phyloP scores from a whole-genome alignment of 2,329 filamentous ascomycete genomes.

The Colletotrichum cordylinicola region DNA sequence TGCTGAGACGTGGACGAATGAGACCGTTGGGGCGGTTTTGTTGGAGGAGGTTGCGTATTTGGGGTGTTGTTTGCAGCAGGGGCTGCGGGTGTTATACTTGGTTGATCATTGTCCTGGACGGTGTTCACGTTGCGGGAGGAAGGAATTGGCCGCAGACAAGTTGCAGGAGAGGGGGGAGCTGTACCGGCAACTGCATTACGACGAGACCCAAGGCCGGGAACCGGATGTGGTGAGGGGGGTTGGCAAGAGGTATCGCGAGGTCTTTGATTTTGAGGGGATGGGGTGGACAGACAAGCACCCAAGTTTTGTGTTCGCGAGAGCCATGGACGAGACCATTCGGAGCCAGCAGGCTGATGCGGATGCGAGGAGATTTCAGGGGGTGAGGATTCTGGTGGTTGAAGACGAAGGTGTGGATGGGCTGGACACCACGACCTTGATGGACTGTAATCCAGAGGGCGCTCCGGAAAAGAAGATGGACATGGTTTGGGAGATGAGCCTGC shows the following conservation, averaged over 20 bases:
- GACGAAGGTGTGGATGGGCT: constrained; percentile 23
- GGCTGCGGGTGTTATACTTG: constrained; percentile 34
- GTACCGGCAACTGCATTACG: constrained; percentile 27
- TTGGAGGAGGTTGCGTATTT: constrained; percentile 33
- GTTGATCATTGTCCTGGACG: constrained; percentile 33
- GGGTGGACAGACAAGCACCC: constrained; percentile 36
- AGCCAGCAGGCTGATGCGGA: constrained; percentile 30
- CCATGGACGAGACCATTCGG: constrained; percentile 32
- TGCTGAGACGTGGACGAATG: constrained; percentile 28
- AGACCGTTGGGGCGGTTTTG: constrained; percentile 15
- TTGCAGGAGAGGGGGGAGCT: constrained; percentile 26
- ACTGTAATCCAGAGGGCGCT: not conserved
- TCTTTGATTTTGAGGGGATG: constrained; percentile 34
- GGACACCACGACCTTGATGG: constrained; percentile 12
- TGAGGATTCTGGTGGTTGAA: constrained; percentile 30
- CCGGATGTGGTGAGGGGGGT: constrained; percentile 35
- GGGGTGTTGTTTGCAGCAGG: constrained; percentile 32
- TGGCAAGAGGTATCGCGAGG: constrained; percentile 35
- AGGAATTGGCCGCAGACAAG: constrained; percentile 1
- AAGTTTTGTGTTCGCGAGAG: constrained; percentile 33
- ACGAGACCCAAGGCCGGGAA: constrained; percentile 19
- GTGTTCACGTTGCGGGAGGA: constrained; percentile 26
- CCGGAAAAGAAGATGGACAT: not conserved
- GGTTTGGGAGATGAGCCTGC: not conserved
- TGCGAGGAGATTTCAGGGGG: constrained; percentile 27